Percentiles rank a stretch among this genome's conserved stretches.
phyloP scores from a whole-genome alignment of 1,284 basidiomycete genomes.

The Sparassis latifolia region DNA sequence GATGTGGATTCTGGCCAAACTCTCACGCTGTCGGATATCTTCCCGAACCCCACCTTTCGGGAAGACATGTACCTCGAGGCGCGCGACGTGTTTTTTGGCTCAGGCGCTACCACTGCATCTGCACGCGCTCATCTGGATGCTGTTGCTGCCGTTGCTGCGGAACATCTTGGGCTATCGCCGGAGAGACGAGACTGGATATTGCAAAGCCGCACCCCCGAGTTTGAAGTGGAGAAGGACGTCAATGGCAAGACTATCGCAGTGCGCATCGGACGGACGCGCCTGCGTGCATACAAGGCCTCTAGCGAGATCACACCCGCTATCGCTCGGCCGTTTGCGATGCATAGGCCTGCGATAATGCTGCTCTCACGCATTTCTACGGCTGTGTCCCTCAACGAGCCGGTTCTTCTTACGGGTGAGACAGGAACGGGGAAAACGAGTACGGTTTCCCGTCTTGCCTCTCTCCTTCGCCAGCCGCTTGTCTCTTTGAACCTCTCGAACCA shows the following conservation, averaged over 20 bases:
- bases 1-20: slow-evolving; percentile 27
- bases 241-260: slow-evolving; percentile 55
- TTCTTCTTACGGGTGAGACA: slow-evolving; percentile 94
- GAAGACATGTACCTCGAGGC: slow-evolving; percentile 92
- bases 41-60: slow-evolving; percentile 74
- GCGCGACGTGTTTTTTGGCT: slow-evolving; percentile 88
- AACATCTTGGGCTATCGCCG: slow-evolving; percentile 58
- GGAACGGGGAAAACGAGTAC: slow-evolving; percentile 98
- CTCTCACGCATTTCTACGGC: slow-evolving; percentile 81
- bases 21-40: slow-evolving; percentile 34
- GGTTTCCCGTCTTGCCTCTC: slow-evolving; percentile 81
- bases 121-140: slow-evolving; percentile 45
- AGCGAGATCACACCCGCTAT: slow-evolving; percentile 27
- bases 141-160: slow-evolving; percentile 50
- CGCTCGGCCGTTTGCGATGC: slow-evolving; percentile 80
- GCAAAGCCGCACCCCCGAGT: slow-evolving; percentile 56
- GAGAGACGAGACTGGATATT: slow-evolving; percentile 56
- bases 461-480: slow-evolving; percentile 75
- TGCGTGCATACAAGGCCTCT: slow-evolving; percentile 39
- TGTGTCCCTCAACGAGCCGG: slow-evolving; percentile 73
- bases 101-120: slow-evolving; percentile 47
- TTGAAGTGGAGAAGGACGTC: slow-evolving; percentile 60
- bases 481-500: slow-evolving; percentile 96
- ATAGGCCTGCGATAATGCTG: slow-evolving; percentile 77
- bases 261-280: slow-evolving; percentile 48